Conservation (phyloP, 2,329 filamentous ascomycete genomes). For the Ophiostoma sp. region DNA sequence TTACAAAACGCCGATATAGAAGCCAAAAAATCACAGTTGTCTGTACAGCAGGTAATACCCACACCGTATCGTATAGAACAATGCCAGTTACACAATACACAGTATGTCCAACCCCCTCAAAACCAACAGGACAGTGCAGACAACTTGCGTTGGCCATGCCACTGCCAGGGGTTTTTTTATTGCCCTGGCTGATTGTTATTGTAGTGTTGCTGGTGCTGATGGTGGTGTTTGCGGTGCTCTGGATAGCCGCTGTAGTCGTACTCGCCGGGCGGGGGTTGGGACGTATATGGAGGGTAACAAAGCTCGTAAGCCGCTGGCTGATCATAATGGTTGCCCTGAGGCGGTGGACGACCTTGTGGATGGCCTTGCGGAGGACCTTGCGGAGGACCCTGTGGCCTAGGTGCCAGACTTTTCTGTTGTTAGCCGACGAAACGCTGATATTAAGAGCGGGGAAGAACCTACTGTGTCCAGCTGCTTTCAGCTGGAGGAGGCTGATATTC, state of each 20-base stretch:
- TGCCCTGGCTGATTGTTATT: neutral
- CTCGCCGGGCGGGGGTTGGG: neutral
- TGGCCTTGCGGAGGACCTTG: neutral
- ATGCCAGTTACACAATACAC: neutral
- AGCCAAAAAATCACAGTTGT: neutral
- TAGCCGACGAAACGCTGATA: no score
- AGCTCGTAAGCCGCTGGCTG: neutral
- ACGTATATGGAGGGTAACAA: neutral
- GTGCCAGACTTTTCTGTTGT: neutral
- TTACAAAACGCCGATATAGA: neutral
- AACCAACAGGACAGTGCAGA: neutral
- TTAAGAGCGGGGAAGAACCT: neutral
- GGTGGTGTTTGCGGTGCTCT: neutral
- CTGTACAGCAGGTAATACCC: neutral
- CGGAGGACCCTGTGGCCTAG: neutral
- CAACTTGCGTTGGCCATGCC: neutral
- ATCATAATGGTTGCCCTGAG: neutral
- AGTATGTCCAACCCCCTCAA: neutral
- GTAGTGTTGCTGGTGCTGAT: neutral
- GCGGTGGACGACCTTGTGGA: neutral
- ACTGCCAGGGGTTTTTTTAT: neutral
- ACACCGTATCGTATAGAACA: neutral
- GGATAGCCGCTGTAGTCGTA: neutral
- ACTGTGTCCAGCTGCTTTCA: neutral
- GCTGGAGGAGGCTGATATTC: constrained; percentile 5